phyloP scores from a whole-genome alignment of 164 flowering plant species.

The Berberis vulgaris region DNA sequence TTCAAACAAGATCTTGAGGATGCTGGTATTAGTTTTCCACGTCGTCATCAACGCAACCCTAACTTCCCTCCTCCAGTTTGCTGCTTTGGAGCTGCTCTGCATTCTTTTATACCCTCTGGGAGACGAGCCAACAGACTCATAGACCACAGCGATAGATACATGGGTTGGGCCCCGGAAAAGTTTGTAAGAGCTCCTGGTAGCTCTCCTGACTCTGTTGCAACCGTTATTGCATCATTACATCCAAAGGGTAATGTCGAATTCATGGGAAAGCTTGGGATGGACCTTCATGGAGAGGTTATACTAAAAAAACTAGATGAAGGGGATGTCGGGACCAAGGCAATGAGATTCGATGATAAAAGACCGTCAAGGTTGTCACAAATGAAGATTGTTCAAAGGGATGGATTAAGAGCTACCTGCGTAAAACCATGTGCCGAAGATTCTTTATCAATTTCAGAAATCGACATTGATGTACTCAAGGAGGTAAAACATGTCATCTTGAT shows the following conservation, averaged over 20 bases:
- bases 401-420: slow-evolving; percentile 44
- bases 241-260: slow-evolving; percentile 63
- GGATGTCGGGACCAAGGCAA: slow-evolving; percentile 70
- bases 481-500: slow-evolving; percentile 21
- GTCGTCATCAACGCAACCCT: slow-evolving; percentile 5
- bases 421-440: slow-evolving; percentile 83
- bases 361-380: slow-evolving; percentile 36
- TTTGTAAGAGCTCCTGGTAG: slow-evolving; percentile 17
- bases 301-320: slow-evolving; percentile 53
- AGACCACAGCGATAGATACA: slow-evolving; percentile 52
- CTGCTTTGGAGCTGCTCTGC: slow-evolving; percentile 89
- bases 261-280: slow-evolving; percentile 93
- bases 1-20: slow-evolving; percentile 29
- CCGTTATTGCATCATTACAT: slow-evolving; percentile 72
- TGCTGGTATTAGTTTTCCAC: slow-evolving; percentile 64
- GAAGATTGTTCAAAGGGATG: slow-evolving; percentile 64
- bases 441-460: slow-evolving; percentile 67
- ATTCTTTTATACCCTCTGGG: slow-evolving; percentile 82
- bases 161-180: slow-evolving; percentile 13
- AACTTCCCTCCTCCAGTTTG: slow-evolving; percentile 95
- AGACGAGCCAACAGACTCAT: slow-evolving; percentile 77
- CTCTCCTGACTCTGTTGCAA: slow-evolving; percentile 54
- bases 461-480: slow-evolving; percentile 86
- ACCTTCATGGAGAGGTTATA: slow-evolving; percentile 67
- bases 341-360: slow-evolving; percentile 48